Percentiles rank a stretch among this genome's conserved stretches.
These are phyloP conservation scores for Fusarium sp. DNA, from an alignment of 2,329 filamentous ascomycete genomes.

Conservation along the genomic window DNA sequence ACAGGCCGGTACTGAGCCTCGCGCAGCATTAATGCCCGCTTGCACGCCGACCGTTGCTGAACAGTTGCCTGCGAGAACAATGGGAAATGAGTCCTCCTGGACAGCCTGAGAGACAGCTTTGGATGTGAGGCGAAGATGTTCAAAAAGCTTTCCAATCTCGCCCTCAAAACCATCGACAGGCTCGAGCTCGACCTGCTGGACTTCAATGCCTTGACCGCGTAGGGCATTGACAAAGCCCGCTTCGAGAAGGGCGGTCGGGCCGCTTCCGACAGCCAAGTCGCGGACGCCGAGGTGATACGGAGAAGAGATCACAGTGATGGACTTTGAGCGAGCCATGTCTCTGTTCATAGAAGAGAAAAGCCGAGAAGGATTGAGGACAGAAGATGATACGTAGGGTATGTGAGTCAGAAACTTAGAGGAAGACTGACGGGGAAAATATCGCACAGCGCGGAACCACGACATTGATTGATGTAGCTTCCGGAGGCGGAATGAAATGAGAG, in stretches of 20 bases:
- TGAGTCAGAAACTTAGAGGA: no score
- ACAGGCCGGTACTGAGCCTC: slow-evolving; percentile 43
- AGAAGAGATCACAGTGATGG: not conserved
- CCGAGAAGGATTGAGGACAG: no score
- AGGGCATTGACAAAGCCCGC: slow-evolving; percentile 1
- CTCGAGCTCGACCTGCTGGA: not conserved
- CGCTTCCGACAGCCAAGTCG: not conserved
- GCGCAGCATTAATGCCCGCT: slow-evolving; percentile 47
- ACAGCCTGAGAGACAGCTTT: not conserved
- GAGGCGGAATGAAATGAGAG: no score
- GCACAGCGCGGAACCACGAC: no score
- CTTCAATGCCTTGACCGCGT: not conserved
- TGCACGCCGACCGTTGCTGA: slow-evolving; percentile 22
- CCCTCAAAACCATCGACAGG: slow-evolving; percentile 1
- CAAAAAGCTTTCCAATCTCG: slow-evolving; percentile 14
- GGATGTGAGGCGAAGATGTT: not conserved
- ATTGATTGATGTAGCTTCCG: no score
- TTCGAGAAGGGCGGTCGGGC: slow-evolving; percentile 1
- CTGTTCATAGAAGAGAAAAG: no score
- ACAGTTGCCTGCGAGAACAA: slow-evolving; percentile 12
- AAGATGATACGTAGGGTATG: no score
- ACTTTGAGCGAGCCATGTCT: not conserved
- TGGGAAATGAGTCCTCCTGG: not conserved
- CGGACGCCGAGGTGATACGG: not conserved
- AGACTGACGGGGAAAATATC: no score